Evolutionary conservation across 768 basidiomycete species (phyloP).

Genomic region (Lentinula edodes): DNA sequence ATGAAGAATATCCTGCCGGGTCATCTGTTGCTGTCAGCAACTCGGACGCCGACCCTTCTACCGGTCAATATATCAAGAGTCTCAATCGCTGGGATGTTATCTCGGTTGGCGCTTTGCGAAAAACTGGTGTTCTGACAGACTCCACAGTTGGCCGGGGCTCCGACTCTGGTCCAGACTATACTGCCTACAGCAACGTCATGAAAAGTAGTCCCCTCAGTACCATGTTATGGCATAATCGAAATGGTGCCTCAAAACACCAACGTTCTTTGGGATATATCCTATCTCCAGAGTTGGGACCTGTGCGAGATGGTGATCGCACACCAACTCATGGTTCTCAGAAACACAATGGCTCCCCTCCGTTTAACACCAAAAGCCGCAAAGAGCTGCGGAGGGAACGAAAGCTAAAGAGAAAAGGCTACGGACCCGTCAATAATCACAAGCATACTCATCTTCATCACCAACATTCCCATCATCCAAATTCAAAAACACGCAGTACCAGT

Average conservation of each 20-base stretch:
- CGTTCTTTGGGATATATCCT: constrained; percentile 29
- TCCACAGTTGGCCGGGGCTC: constrained; percentile 27
- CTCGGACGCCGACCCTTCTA: constrained; percentile 15
- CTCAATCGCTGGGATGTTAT: constrained; percentile 71
- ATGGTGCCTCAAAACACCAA: constrained; percentile 16
- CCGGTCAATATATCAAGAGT: constrained; percentile 37
- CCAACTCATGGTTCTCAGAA: constrained; percentile 38
- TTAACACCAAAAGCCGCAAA: constrained; percentile 47
- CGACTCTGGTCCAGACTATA: constrained; percentile 28
- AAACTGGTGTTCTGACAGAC: constrained; percentile 27
- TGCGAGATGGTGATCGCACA: constrained; percentile 51
- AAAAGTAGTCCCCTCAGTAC: constrained; percentile 51
- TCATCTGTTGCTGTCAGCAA: background rate
- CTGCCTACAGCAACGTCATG: constrained; percentile 39
- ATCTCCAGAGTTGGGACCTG: constrained; percentile 48
- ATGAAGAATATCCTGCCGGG: constrained; percentile 5
- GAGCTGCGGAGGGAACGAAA: constrained; percentile 66
- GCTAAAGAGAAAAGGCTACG: constrained; percentile 55
- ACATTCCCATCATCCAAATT: constrained; percentile 62
- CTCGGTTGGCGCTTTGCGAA: constrained; percentile 68
- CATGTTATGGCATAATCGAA: constrained; percentile 47
- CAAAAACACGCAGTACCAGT: constrained; percentile 50
- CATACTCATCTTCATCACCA: constrained; percentile 45
- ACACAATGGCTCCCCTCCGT: constrained; percentile 32
- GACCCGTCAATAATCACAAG: constrained; percentile 30